Evolutionary conservation across 1,139 yeast species (phyloP).

Genomic region (Pichia sp.): DNA sequence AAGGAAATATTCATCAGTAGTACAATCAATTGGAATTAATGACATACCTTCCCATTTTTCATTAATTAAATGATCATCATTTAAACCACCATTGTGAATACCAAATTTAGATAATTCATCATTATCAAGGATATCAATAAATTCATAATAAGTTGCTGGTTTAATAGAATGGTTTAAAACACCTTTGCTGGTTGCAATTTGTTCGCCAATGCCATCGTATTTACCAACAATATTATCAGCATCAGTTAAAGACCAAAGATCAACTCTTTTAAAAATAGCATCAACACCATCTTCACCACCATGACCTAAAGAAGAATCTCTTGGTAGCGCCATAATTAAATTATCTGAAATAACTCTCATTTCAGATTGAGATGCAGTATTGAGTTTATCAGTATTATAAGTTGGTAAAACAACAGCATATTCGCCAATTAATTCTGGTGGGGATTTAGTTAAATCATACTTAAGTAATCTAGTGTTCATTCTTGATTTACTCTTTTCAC

Average conservation of each 20-base stretch:
- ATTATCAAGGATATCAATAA: slow-evolving; percentile 23
- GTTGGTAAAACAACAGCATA: slow-evolving; percentile 27
- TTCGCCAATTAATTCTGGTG: slow-evolving; percentile 23
- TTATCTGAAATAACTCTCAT: slow-evolving; percentile 24
- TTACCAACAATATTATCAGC: slow-evolving; percentile 27
- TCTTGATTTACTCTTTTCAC: slow-evolving; percentile 20
- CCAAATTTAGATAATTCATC: slow-evolving; percentile 26
- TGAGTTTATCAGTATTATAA: slow-evolving; percentile 19
- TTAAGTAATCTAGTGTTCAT: slow-evolving; percentile 24
- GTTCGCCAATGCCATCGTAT: slow-evolving; percentile 24
- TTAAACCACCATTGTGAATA: slow-evolving; percentile 28
- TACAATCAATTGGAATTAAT: slow-evolving; percentile 26
- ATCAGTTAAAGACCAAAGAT: slow-evolving; percentile 22
- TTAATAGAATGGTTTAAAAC: slow-evolving; percentile 19
- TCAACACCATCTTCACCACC: slow-evolving; percentile 19
- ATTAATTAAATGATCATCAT: slow-evolving; percentile 22
- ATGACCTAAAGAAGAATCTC: slow-evolving; percentile 25
- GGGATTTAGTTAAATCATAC: slow-evolving; percentile 22
- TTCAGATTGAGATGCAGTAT: slow-evolving; percentile 29
- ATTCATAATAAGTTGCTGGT: slow-evolving; percentile 24
- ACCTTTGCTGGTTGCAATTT: slow-evolving; percentile 24
- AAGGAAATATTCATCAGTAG: slow-evolving; percentile 31
- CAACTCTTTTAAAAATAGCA: slow-evolving; percentile 26
- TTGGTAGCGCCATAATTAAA: slow-evolving; percentile 24
- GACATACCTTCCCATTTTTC: slow-evolving; percentile 31